Evolutionary conservation across 495 filamentous ascomycete species (phyloP).

Genomic region (Penicillium ochrochloron): DNA sequence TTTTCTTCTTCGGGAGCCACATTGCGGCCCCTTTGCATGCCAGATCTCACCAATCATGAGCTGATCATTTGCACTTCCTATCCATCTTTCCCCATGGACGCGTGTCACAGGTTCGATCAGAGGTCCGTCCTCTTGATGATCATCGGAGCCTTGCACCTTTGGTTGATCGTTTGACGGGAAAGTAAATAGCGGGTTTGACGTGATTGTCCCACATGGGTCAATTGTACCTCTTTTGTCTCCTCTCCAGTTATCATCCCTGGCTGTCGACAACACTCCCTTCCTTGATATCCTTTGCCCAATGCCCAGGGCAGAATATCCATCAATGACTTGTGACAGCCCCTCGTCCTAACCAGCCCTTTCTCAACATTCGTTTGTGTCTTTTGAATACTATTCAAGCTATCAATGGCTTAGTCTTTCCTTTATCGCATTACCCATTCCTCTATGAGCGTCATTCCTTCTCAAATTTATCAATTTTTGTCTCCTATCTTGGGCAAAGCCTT

Average conservation of each 20-base stretch:
- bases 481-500: background rate
- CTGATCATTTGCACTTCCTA: constrained; percentile 2
- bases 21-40: constrained; percentile 25
- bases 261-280: constrained; percentile 8
- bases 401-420: constrained; percentile 8
- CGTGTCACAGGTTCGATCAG: constrained; percentile 20
- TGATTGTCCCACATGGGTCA: constrained; percentile 20
- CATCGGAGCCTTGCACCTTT: constrained; percentile 20
- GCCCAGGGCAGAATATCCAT: background rate
- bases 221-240: constrained; percentile 1
- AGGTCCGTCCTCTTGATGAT: constrained; percentile 18
- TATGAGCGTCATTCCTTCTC: constrained; percentile 39
- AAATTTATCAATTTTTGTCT: background rate
- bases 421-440: background rate
- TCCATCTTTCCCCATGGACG: constrained; percentile 12
- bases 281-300: background rate
- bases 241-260: constrained; percentile 5
- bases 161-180: constrained; percentile 1
- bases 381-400: constrained; percentile 8
- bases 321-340: background rate
- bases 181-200: constrained; percentile 11
- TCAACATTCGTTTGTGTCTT: constrained; percentile 15
- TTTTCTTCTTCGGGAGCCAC: constrained; percentile 8
- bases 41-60: constrained; percentile 21
- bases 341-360: constrained; percentile 15